Conservation (phyloP, 352 stramenopile genomes). For the Blastocystis sp. region DNA sequence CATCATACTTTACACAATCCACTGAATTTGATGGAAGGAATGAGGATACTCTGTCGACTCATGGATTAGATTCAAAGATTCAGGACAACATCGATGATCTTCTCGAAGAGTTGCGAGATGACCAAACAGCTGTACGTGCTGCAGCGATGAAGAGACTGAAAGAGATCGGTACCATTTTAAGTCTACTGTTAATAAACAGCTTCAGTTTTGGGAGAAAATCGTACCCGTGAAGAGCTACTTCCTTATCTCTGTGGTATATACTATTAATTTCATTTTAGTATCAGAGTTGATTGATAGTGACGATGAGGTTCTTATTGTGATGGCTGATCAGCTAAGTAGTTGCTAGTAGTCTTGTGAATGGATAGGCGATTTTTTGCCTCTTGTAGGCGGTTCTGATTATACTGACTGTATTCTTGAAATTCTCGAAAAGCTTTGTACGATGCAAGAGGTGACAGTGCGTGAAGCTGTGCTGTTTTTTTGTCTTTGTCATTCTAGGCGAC, state of each 20-base stretch:
- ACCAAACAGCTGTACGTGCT: conserved; percentile 4
- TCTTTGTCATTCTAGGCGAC: not conserved
- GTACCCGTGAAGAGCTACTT: conserved; percentile 11
- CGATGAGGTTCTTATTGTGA: conserved; percentile 32
- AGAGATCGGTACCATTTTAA: not conserved
- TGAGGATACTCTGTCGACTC: no score
- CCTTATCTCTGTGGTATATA: not conserved
- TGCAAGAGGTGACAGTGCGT: conserved; percentile 40
- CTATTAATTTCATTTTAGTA: not conserved
- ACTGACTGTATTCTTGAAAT: conserved; percentile 16
- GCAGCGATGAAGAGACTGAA: conserved; percentile 27
- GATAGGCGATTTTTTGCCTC: conserved; percentile 1
- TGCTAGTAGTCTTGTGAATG: not conserved
- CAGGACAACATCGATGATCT: not conserved
- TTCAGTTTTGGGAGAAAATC: not conserved
- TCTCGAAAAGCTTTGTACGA: conserved; percentile 20
- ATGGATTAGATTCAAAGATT: not conserved
- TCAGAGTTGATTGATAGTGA: conserved; percentile 53
- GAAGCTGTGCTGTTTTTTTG: not conserved
- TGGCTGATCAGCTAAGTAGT: conserved; percentile 37
- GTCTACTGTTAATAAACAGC: not conserved
- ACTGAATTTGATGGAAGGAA: no score
- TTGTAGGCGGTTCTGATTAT: conserved; percentile 21
- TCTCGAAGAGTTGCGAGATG: conserved; percentile 26
- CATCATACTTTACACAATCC: no score